Evolutionary conservation across 2,329 filamentous ascomycete genomes (phyloP).

Genomic region (Colletotrichum euphorbiae): DNA sequence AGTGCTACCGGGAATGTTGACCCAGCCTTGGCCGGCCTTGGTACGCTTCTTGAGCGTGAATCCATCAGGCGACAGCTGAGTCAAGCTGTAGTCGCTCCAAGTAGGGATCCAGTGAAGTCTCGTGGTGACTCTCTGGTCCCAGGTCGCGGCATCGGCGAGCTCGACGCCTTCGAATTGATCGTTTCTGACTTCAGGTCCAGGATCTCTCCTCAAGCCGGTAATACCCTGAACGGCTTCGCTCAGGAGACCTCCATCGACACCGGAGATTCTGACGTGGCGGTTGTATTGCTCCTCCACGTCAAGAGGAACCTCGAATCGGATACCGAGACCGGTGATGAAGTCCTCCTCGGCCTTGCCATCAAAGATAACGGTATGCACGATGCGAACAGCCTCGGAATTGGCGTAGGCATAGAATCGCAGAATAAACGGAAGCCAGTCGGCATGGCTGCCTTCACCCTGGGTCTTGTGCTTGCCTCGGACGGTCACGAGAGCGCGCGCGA

Average conservation of each 20-base stretch:
- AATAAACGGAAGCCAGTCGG: conserved; percentile 65
- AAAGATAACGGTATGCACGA: conserved; percentile 68
- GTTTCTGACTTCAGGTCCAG: conserved; percentile 59
- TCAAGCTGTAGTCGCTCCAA: conserved; percentile 69
- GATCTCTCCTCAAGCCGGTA: conserved; percentile 68
- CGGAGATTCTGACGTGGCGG: conserved; percentile 68
- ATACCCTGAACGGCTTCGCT: conserved; percentile 70
- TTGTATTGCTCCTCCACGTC: conserved; percentile 65
- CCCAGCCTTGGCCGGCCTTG: conserved; percentile 66
- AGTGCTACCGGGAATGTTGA: conserved; percentile 68
- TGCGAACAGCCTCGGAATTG: conserved; percentile 64
- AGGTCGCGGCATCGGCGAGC: conserved; percentile 56
- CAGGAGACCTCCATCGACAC: conserved; percentile 65
- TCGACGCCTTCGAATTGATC: conserved; percentile 63
- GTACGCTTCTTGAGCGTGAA: conserved; percentile 72
- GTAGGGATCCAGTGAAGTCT: conserved; percentile 66
- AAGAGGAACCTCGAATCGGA: conserved; percentile 67
- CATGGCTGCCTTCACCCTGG: conserved; percentile 48
- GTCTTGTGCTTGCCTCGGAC: conserved; percentile 53
- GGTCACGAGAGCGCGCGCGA: conserved; percentile 60
- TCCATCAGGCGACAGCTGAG: conserved; percentile 69
- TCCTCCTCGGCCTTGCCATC: conserved; percentile 61
- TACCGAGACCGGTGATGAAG: conserved; percentile 65
- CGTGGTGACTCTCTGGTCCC: conserved; percentile 59
- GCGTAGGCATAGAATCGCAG: conserved; percentile 71